A percentile compares a stretch with the other conserved stretches of the same genome.
These are phyloP conservation scores for Ramichloridium luteum DNA, from an alignment of 2,329 filamentous ascomycete genomes.

Conservation along the genomic window DNA sequence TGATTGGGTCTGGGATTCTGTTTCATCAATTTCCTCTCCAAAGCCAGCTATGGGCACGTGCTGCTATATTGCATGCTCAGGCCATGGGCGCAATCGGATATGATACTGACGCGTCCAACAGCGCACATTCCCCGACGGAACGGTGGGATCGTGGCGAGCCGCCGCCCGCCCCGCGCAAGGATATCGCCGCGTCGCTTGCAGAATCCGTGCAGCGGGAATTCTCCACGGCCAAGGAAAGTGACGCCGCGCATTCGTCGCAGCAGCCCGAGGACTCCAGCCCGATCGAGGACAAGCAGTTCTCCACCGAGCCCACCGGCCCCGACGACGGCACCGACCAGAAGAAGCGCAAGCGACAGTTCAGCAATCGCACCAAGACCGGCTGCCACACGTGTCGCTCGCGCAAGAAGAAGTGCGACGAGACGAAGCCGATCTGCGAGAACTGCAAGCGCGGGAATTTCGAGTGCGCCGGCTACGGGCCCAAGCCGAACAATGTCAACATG, in stretches of 20 bases:
- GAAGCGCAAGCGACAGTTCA: conserved; percentile 70
- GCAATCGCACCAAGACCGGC: conserved; percentile 89
- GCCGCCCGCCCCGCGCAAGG: conserved; percentile 14
- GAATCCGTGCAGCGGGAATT: conserved; percentile 36
- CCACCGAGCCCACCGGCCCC: conserved; percentile 1
- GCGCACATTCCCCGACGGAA: conserved; percentile 11
- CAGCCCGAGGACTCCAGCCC: conserved; percentile 5
- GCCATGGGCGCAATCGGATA: too few species aligned
- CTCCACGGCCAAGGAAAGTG: not conserved
- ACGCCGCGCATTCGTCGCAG: too few species aligned
- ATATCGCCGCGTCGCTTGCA: conserved; percentile 31
- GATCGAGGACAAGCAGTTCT: not conserved
- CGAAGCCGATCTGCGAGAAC: conserved; percentile 84
- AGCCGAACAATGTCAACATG: conserved; percentile 13
- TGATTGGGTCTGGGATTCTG: too few species aligned
- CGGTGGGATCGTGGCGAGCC: conserved; percentile 7
- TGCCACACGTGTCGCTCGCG: conserved; percentile 83
- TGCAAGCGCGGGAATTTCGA: conserved; percentile 81
- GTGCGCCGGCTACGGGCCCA: conserved; percentile 71
- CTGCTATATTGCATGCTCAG: too few species aligned
- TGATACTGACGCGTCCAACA: conserved; percentile 2
- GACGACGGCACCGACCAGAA: conserved; percentile 30
- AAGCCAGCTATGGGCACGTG: too few species aligned
- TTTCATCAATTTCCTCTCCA: too few species aligned
- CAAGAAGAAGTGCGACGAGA: conserved; percentile 98